Base-by-base conservation (phyloP, 331 rosid genomes). In the Phaseolus coccineus region DNA sequence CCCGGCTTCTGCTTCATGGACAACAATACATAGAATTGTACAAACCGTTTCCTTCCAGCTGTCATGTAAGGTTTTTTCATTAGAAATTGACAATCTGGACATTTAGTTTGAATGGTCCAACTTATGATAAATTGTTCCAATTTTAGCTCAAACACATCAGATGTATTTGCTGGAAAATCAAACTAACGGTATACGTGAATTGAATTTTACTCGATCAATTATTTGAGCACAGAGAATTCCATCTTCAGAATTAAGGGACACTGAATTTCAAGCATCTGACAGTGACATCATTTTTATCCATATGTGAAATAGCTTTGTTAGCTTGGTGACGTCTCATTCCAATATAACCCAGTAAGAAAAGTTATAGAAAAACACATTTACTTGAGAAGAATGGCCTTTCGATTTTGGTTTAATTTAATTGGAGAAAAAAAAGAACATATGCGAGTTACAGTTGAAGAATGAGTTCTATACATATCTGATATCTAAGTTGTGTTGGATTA, bases 21-120 rank as follows among this genome's bases (percentile, higher is more conserved):
- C 98, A 96, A 69, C 98, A 96, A 47, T 91, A 93, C 89, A 89
- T 96, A 80, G 97, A 96, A 82, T 58, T 96, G 74, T 90, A 89
- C 88, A 89, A 88, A 84, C 96, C 98, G 63, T 82, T 93, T 63
- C 96, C 97, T 82, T 84, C 99, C 51, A 89, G 84, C 74, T 88
- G 91, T 52, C 78, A 84, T 83, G 99, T 93, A 88, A 77, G 94
- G 74, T 81, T 77, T 87, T 56, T 80, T 84, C 42, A 65, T 47
- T 33, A 76, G 9, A 79, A 84, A 48, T 81, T 84, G 59, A 35
- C 52, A 19, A 48, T 22, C 70, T 55, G 67, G 71, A 24, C 69
- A 50, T 61, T 62, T 80, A 53, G 57, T 19, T 68, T 9, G 44
- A 85, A 66, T 15, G 72, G 42, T 27, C 44, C 55, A 65, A 61